Evolutionary conservation across 108 stramenopile genomes (phyloP).

Genomic region (Cyclotella baltica): DNA sequence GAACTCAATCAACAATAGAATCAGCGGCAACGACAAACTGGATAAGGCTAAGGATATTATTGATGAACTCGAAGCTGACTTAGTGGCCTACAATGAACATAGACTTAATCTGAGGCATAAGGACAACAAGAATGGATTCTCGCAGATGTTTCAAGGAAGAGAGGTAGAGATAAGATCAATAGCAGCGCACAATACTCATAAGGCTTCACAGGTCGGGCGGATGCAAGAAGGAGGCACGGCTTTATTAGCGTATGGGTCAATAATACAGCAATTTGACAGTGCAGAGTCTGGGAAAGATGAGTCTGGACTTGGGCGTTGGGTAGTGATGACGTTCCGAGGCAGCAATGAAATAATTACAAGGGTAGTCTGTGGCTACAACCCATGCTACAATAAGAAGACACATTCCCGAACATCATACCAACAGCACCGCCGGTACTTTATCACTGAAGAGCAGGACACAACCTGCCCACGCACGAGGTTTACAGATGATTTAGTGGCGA

Average conservation of each 20-base stretch:
- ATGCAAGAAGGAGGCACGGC: conserved; percentile 24
- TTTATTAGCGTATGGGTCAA: not conserved
- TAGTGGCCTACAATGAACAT: no score
- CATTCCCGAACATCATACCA: not conserved
- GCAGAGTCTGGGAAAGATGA: not conserved
- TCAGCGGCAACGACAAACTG: no score
- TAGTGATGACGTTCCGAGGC: not conserved
- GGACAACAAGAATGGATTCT: not conserved
- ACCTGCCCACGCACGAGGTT: not conserved
- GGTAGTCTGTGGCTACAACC: not conserved
- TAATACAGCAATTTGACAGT: not conserved
- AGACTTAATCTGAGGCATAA: no score
- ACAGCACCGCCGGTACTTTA: not conserved
- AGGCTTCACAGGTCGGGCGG: not conserved
- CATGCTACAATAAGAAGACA: not conserved
- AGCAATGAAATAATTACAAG: not conserved
- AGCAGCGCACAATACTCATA: conserved; percentile 12
- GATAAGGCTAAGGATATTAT: no score
- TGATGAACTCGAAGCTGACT: no score
- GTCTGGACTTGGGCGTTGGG: conserved; percentile 12
- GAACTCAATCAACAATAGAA: no score
- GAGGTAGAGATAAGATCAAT: conserved; percentile 6
- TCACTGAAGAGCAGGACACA: not conserved
- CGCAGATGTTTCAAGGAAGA: conserved; percentile 13
- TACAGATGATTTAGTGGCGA: not conserved